Evolutionary conservation across 1,284 basidiomycete species (phyloP).

Genomic region (Pterulicium gracile): DNA sequence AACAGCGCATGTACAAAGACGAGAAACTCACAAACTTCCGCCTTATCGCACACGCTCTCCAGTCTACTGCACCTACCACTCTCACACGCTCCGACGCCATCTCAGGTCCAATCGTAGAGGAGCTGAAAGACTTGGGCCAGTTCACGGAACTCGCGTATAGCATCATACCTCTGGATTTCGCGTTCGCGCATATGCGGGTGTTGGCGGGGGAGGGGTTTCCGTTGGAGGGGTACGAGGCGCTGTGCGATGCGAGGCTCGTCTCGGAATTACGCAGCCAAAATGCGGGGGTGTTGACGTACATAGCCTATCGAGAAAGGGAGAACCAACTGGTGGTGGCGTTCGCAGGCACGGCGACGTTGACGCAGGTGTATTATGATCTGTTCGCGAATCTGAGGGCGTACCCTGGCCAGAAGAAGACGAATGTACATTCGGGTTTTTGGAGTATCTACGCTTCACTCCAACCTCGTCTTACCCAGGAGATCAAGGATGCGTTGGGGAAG

Average conservation of each 20-base stretch:
- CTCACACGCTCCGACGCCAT: not conserved
- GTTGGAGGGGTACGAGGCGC: not conserved
- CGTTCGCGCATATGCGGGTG: not conserved
- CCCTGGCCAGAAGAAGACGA: not conserved
- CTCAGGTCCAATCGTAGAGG: not conserved
- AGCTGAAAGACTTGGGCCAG: not conserved
- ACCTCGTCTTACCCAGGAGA: constrained; percentile 8
- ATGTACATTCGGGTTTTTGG: not conserved
- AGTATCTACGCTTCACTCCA: not conserved
- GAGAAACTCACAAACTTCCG: not conserved
- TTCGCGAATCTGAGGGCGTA: not conserved
- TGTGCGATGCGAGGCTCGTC: not conserved
- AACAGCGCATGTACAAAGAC: not conserved
- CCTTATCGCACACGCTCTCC: not conserved
- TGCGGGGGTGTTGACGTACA: not conserved
- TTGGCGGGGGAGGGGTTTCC: not conserved
- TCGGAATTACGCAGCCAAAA: not conserved
- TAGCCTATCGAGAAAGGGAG: not conserved
- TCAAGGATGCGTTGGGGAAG: constrained; percentile 15
- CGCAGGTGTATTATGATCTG: not conserved
- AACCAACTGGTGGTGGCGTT: not conserved
- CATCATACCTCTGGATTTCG: not conserved
- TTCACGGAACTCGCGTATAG: not conserved
- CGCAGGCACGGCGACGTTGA: not conserved
- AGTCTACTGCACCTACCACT: not conserved